Evolutionary conservation across 257 asterid species (phyloP), one percentile per base, ranked within the genome.

Genomic region (Solanum piurae): DNA sequence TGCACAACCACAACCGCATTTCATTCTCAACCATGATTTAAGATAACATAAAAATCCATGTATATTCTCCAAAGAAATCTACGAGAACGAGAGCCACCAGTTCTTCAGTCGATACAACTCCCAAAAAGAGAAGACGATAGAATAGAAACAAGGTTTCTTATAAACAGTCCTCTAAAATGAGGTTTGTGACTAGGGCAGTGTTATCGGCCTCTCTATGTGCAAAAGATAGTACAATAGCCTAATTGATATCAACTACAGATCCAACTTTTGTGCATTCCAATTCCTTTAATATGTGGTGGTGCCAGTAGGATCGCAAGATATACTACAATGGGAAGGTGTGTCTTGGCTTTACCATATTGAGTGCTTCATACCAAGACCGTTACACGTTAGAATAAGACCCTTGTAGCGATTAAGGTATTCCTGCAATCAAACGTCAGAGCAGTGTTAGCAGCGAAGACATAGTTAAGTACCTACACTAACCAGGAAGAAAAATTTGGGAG

Each of bases 311-410:
- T 83, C 37, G 21, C 87, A 9, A 16, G 88, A 46, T 88, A 88
- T 87, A 79, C 88, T 46, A 88, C 69, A 38, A 84, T 33, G 33
- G 60, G 21, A 44, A 27, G 62, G 40, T 55, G 42, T 37, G 16
- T 40, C 87, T 64, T 62, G 82, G 38, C 16, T 55, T 92, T 91
- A 97, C 98, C 98, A 95, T 82, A 94, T 92, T 25, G 94, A 94
- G 86, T 91, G 93, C 89, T 94, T 96, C 99, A 97, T 93, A 68
- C 99, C 99, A 40, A 97, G 98, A 55, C 99, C 98, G 12, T 94
- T 97, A 92, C 98, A 94, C 1, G 99, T 97, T 88, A 97, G 89
- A 60, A 97, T 96, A 69, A 97, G 98, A 88, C 99, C 92, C 95
- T 96, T 95, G 97, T 96, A 92, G 75, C 98, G 98, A 82, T 91